Percentiles rank a stretch among this genome's conserved stretches.
Conservation (phyloP, 1,139 yeast species). For the Blastobotrys apis region DNA sequence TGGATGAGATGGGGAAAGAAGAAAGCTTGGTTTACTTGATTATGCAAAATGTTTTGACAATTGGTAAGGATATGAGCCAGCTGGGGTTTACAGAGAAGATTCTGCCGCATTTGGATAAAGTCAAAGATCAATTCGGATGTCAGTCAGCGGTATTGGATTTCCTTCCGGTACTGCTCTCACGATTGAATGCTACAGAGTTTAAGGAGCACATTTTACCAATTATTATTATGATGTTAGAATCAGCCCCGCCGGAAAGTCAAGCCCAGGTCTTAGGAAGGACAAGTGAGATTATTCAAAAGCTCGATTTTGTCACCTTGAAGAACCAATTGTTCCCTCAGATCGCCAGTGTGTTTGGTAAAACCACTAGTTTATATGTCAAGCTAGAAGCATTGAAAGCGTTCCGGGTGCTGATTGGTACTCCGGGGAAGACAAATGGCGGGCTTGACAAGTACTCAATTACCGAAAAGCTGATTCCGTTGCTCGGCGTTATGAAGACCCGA, state of each 20-base stretch:
- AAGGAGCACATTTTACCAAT: constrained; percentile 38
- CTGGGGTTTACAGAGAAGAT: constrained; percentile 74
- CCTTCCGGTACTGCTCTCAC: constrained; percentile 48
- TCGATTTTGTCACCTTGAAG: constrained; percentile 72
- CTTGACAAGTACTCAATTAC: constrained; percentile 68
- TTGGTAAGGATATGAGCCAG: constrained; percentile 66
- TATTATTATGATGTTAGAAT: constrained; percentile 30
- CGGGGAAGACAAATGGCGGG: constrained; percentile 40
- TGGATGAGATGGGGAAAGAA: constrained; percentile 45
- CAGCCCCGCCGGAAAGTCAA: constrained; percentile 47
- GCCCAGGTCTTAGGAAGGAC: constrained; percentile 51
- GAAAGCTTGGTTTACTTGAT: constrained; percentile 51
- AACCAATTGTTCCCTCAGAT: constrained; percentile 68
- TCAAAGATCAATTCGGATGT: constrained; percentile 47
- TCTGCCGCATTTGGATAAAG: constrained; percentile 45
- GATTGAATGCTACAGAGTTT: constrained; percentile 45
- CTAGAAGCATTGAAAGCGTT: constrained; percentile 65
- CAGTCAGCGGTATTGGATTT: constrained; percentile 55
- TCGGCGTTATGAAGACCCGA: constrained; percentile 70
- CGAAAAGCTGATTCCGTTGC: constrained; percentile 74
- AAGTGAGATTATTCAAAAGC: constrained; percentile 42
- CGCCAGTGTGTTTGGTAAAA: constrained; percentile 69
- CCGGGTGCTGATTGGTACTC: constrained; percentile 46
- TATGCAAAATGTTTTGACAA: constrained; percentile 51
- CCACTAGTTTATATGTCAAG: constrained; percentile 77